Conservation (phyloP, 2,329 filamentous ascomycete species). For the Lasiodiplodia gonubiensis region DNA sequence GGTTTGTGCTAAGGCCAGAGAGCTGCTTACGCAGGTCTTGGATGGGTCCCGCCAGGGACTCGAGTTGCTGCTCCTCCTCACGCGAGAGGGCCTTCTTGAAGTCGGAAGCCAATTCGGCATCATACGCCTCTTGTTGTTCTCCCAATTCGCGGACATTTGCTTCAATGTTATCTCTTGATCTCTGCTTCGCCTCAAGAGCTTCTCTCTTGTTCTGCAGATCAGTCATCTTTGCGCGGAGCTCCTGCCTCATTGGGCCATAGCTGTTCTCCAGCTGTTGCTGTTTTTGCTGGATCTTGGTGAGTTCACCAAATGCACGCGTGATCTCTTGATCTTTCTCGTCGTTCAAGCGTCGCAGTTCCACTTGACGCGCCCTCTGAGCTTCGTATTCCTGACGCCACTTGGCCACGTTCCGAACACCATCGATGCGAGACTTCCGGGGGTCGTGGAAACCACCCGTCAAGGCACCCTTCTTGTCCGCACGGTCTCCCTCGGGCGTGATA, state of each 20-base stretch:
- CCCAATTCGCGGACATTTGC: conserved; percentile 63
- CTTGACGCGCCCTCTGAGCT: conserved; percentile 65
- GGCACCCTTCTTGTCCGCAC: conserved; percentile 91
- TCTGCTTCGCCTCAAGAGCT: conserved; percentile 74
- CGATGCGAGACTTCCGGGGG: conserved; percentile 81
- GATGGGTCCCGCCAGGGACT: conserved; percentile 70
- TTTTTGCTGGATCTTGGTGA: conserved; percentile 82
- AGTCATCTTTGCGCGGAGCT: conserved; percentile 75
- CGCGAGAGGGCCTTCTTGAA: conserved; percentile 89
- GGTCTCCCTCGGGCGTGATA: conserved; percentile 93
- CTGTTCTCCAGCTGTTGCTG: conserved; percentile 79
- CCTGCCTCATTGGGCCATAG: conserved; percentile 78
- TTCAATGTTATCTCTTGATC: conserved; percentile 70
- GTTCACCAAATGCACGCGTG: conserved; percentile 80
- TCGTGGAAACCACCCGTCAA: conserved; percentile 96
- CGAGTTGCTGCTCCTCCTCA: conserved; percentile 82
- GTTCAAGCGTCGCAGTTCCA: conserved; percentile 71
- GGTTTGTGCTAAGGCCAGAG: conserved; percentile 73
- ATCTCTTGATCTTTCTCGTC: conserved; percentile 87
- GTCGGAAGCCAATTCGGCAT: conserved; percentile 80
- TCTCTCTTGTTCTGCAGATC: conserved; percentile 75
- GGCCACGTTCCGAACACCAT: conserved; percentile 76
- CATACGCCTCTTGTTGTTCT: conserved; percentile 75
- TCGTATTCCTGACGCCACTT: conserved; percentile 79
- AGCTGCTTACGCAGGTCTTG: conserved; percentile 79